phyloP scores from a whole-genome alignment of 2,329 filamentous ascomycete species.

The Simplicillium aogashimaense region DNA sequence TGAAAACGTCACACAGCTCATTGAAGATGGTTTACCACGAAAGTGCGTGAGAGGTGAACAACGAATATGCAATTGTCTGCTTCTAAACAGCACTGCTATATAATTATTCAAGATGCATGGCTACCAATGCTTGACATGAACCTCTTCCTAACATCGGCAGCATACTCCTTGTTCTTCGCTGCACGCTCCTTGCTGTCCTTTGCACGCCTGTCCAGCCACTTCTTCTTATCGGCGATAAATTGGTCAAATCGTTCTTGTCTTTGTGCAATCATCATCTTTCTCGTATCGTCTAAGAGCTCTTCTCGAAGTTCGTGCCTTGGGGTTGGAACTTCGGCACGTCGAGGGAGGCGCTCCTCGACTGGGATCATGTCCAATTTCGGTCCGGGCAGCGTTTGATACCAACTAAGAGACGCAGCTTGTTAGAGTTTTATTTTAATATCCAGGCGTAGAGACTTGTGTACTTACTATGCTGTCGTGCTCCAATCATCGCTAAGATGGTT shows the following conservation, averaged over 20 bases:
- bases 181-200: conserved; percentile 7
- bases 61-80: too few species aligned
- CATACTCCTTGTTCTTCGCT: conserved; percentile 4
- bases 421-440: not conserved
- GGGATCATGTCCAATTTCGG: conserved; percentile 18
- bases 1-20: too few species aligned
- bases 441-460: not conserved
- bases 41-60: too few species aligned
- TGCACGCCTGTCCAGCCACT: conserved; percentile 12
- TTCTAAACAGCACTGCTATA: too few species aligned
- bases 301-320: not conserved
- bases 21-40: too few species aligned
- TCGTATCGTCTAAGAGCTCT: not conserved
- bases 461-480: conserved; percentile 17
- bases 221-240: conserved; percentile 13
- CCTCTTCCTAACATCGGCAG: conserved; percentile 2
- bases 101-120: too few species aligned
- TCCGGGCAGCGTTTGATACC: conserved; percentile 21
- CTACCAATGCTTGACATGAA: not conserved
- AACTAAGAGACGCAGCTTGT: conserved; percentile 4
- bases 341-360: conserved; percentile 12
- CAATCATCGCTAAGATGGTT: conserved; percentile 21
- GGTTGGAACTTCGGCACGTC: conserved; percentile 1
- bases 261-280: conserved; percentile 7
- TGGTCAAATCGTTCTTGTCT: conserved; percentile 8